Evolutionary conservation across 2,329 filamentous ascomycete species (phyloP), one percentile per base, ranked within the genome.

Genomic region (Akanthomyces uredinophilus): DNA sequence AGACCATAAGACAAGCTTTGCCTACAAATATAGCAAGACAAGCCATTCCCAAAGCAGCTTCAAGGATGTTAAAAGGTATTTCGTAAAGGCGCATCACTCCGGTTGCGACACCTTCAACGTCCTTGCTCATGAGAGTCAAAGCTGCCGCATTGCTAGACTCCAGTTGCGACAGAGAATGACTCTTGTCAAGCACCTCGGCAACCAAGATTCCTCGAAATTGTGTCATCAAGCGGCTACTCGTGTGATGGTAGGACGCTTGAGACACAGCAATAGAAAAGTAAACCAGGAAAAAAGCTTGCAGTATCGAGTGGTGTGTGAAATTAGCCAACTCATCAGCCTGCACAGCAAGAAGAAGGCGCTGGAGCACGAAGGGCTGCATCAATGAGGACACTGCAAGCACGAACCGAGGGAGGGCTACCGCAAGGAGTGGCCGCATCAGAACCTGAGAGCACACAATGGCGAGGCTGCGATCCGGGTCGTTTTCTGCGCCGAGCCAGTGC

Each of bases 71-170:
- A 5, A 54, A 22, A 6, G 52, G 43, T 5, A 49, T 41, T 8
- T 50, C 47, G 14, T 10, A 50, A 11, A 24, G 43, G 6, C 46
- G 18, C 11, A 16, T 29, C 2, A 13, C 8, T 16, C 20, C 20
- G 2, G 44, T n/a, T 24, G 44, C 10, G 18, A 47, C 20, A 3
- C 22, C 44, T n/a, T 49, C 55, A 4, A 50, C 32, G 11, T 58
- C 55, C 24, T 32, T 58, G 8, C n/a, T 58, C 27, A 58, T 50
- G 5, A 58, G 55, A n/a, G 55, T 58, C 13, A 58, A 7, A 24
- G 55, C 55, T 2, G 43, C 43, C 2, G 27, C 6, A 8, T 37
- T 18, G 29, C 14, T 37, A 6, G 55, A 16, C 11, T 49, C 44
- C 1, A 5, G 2, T 13, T 49, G n/a, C 1, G 55, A 22, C 4